Evolutionary conservation across 352 stramenopile genomes (phyloP).

Genomic region (Peronospora belbahrii): DNA sequence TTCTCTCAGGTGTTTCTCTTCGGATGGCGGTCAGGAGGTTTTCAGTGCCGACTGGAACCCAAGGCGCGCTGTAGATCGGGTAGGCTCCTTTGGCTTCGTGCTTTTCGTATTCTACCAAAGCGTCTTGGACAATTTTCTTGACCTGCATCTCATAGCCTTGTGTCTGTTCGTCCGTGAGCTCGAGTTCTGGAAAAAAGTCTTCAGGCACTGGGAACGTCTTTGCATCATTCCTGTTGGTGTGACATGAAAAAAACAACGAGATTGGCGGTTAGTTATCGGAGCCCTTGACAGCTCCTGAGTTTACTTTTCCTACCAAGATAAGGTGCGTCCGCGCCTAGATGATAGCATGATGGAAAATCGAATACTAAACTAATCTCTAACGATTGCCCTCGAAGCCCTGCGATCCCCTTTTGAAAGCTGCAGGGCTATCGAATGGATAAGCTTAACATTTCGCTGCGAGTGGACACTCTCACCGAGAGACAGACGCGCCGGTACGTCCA

Average conservation of each 20-base stretch:
- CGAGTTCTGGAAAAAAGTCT: slow-evolving; percentile 31
- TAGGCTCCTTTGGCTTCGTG: slow-evolving; percentile 28
- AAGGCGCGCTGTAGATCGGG: slow-evolving; percentile 24
- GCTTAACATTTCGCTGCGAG: too few species aligned
- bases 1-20: slow-evolving; percentile 18
- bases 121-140: slow-evolving; percentile 23
- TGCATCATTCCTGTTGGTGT: slow-evolving; percentile 16
- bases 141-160: slow-evolving; percentile 25
- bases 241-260: not conserved
- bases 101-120: slow-evolving; percentile 27
- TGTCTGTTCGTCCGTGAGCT: slow-evolving; percentile 27
- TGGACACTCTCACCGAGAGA: slow-evolving; percentile 11
- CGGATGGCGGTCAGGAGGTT: slow-evolving; percentile 28
- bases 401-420: slow-evolving; percentile 22
- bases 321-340: slow-evolving; percentile 11
- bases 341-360: slow-evolving; percentile 22
- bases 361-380: slow-evolving; percentile 15
- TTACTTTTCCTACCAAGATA: slow-evolving; percentile 23
- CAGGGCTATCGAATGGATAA: slow-evolving; percentile 5
- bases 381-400: slow-evolving; percentile 6
- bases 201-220: slow-evolving; percentile 35
- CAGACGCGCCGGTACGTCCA: slow-evolving; percentile 16
- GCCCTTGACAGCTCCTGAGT: not conserved
- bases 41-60: slow-evolving; percentile 21
- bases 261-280: slow-evolving; percentile 18